Evolutionary conservation across 164 flowering plant genomes (phyloP).

Genomic region (Magnolia changhungtana): DNA sequence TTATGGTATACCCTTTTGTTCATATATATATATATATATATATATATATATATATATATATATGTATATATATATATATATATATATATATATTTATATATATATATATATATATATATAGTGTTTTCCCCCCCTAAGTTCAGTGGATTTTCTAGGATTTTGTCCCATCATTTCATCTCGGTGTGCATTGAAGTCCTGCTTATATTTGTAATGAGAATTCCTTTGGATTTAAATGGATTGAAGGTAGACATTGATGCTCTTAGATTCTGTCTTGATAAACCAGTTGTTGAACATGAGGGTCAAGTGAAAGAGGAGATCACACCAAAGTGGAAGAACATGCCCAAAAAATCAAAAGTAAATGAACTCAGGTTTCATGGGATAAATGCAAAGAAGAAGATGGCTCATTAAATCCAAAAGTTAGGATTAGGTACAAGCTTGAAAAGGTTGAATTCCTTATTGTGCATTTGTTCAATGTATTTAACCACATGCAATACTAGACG

Average conservation of each 20-base stretch:
- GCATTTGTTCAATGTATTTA: not conserved
- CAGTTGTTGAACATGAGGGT: constrained; percentile 15
- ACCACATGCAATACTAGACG: not conserved
- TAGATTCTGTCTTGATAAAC: constrained; percentile 54
- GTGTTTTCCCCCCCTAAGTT: no score
- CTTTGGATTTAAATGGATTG: constrained; percentile 10
- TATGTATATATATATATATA: no score
- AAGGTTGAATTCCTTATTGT: constrained; percentile 45
- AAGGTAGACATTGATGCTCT: constrained; percentile 50
- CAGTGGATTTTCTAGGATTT: no score
- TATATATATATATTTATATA: no score
- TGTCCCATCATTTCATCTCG: no score
- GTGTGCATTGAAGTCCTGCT: no score
- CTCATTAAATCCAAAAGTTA: constrained; percentile 89
- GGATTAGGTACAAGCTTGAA: constrained; percentile 81
- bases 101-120: no score
- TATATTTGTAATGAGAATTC: no score
- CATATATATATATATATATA: no score
- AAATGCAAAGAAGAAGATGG: constrained; percentile 85
- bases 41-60: no score
- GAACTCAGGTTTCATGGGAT: constrained; percentile 74
- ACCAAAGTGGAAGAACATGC: constrained; percentile 37
- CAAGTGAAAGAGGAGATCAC: constrained; percentile 27
- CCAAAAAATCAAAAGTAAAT: constrained; percentile 65
- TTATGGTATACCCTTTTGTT: no score